Percentiles rank a stretch among this genome's conserved stretches.
Conservation (phyloP, 352 stramenopile genomes). For the Phytopythium chamaehyphon region DNA sequence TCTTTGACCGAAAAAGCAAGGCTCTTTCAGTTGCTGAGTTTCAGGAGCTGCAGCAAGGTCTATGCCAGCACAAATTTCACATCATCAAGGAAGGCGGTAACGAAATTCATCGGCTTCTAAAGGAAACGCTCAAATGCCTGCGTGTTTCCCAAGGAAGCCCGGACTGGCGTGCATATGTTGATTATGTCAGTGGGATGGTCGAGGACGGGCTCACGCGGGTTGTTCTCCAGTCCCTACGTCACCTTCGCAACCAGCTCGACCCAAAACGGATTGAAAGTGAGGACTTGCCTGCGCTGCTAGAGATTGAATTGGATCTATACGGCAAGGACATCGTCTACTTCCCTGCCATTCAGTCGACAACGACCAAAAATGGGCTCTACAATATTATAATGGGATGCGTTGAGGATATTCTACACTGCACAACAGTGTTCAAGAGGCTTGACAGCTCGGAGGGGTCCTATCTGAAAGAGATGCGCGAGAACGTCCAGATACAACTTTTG, state of each 20-base stretch:
- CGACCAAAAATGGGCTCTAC: conserved; percentile 45
- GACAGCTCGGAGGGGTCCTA: conserved; percentile 87
- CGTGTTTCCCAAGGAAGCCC: conserved; percentile 88
- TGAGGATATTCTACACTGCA: conserved; percentile 60
- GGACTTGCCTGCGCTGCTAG: conserved; percentile 80
- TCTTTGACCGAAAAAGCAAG: conserved; percentile 89
- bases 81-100: conserved; percentile 87
- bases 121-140: conserved; percentile 88
- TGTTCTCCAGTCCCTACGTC: conserved; percentile 60
- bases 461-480: conserved; percentile 86
- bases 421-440: conserved; percentile 78
- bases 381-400: conserved; percentile 64
- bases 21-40: conserved; percentile 80
- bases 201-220: conserved; percentile 78
- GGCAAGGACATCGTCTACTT: conserved; percentile 83
- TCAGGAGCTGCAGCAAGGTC: conserved; percentile 68
- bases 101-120: conserved; percentile 85
- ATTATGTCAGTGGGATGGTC: conserved; percentile 90
- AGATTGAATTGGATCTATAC: conserved; percentile 90
- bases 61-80: conserved; percentile 82
- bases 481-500: conserved; percentile 67
- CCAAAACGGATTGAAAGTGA: conserved; percentile 76
- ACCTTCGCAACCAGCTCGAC: conserved; percentile 83
- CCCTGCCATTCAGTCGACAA: conserved; percentile 49
- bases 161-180: conserved; percentile 91